Evolutionary conservation across 2,329 filamentous ascomycete genomes (phyloP).

Genomic region (Hypoxylon rubiginosum): DNA sequence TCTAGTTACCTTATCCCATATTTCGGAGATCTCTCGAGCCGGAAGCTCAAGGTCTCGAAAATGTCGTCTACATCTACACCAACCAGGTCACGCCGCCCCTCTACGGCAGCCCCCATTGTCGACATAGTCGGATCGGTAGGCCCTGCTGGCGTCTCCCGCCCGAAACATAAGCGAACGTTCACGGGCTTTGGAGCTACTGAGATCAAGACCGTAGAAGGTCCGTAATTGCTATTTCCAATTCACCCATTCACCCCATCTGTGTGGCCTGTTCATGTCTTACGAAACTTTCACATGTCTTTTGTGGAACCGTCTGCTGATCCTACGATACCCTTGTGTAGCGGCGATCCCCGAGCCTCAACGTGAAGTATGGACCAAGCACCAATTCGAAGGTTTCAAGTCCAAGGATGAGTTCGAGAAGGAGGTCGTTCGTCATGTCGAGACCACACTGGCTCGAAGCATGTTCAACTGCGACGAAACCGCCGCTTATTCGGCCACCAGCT

Average conservation of each 20-base stretch:
- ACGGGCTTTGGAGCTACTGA: constrained; percentile 92
- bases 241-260: constrained; percentile 3
- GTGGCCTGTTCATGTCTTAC: not conserved
- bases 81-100: constrained; percentile 82
- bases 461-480: constrained; percentile 98
- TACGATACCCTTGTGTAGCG: constrained; percentile 56
- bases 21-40: constrained; percentile 8
- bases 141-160: constrained; percentile 85
- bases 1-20: not conserved
- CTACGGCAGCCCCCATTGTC: constrained; percentile 81
- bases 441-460: constrained; percentile 92
- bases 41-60: constrained; percentile 30
- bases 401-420: constrained; percentile 90
- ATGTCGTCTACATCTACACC: constrained; percentile 56
- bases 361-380: constrained; percentile 78
- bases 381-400: constrained; percentile 77
- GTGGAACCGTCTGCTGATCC: constrained; percentile 29
- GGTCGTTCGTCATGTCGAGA: constrained; percentile 94
- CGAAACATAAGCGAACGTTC: constrained; percentile 97
- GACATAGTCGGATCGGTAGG: constrained; percentile 88
- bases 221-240: constrained; percentile 45
- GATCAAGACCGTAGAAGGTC: constrained; percentile 94
- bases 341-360: constrained; percentile 91
- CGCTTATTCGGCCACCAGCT: constrained; percentile 89
- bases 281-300: constrained; percentile 4